Percentiles rank a stretch among this genome's conserved stretches.
Conservation (phyloP, 352 stramenopile genomes). For the Phytophthora tubulina region DNA sequence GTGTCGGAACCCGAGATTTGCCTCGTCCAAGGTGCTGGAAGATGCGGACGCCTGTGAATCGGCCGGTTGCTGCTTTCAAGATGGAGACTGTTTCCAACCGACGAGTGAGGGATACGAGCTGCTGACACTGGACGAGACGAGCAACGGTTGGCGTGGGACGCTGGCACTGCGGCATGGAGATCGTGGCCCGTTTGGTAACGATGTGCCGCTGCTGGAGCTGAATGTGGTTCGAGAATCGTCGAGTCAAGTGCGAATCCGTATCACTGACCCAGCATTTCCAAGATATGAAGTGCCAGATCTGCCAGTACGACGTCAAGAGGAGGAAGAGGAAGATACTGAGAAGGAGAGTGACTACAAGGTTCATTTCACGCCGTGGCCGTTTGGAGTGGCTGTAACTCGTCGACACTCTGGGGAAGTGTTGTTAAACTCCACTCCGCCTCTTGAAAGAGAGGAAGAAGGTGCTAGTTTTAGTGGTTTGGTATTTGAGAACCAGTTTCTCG, state of each 20-base stretch:
- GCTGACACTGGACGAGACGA: constrained; percentile 63
- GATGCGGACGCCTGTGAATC: constrained; percentile 50
- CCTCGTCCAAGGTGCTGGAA: constrained; percentile 28
- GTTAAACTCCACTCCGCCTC: constrained; percentile 86
- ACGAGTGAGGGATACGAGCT: constrained; percentile 77
- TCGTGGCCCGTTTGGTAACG: constrained; percentile 81
- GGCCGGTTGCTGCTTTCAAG: constrained; percentile 83
- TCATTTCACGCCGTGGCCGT: constrained; percentile 72
- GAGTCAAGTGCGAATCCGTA: constrained; percentile 72
- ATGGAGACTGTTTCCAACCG: constrained; percentile 73
- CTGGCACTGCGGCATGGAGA: constrained; percentile 56
- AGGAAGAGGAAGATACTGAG: constrained; percentile 3
- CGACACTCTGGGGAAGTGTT: constrained; percentile 66
- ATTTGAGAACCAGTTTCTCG: constrained; percentile 90
- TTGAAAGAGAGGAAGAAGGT: constrained; percentile 34
- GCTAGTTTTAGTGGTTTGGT: constrained; percentile 68
- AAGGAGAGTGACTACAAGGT: constrained; percentile 51
- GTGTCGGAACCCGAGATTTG: constrained; percentile 83
- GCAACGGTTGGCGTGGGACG: constrained; percentile 60
- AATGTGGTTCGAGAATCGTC: constrained; percentile 65
- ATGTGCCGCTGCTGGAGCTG: constrained; percentile 70
- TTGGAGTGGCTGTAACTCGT: constrained; percentile 76
- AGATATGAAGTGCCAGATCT: constrained; percentile 80
- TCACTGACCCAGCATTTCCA: constrained; percentile 79
- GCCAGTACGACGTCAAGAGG: constrained; percentile 16